Base-by-base conservation (phyloP, 768 basidiomycete species). In the Leccinum variicolor region DNA sequence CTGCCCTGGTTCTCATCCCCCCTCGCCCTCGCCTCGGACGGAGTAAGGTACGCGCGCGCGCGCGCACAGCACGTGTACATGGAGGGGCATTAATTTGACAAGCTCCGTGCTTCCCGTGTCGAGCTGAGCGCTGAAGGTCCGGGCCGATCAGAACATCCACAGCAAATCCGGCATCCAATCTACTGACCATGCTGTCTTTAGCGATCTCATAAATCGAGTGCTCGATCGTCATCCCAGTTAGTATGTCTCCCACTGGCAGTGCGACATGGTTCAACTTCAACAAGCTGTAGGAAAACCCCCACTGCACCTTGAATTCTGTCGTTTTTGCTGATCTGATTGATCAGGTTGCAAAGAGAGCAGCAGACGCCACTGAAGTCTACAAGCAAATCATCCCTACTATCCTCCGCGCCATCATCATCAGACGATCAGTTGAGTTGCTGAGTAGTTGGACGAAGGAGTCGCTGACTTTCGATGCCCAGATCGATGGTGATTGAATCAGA, bases 341-440 rank as follows among this genome's bases (percentile, higher is more conserved):
- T 15, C 21, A 65, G 63, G 29, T 15, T 62, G 10, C 46, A 54
- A 14, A 28, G 19, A 43, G 19, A 29, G 10, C 31, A 34, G 25
- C 9, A 14, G 19, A 9, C 39, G 1, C 7, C 11, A 14, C 13
- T 6, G 9, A 19, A 28, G 4, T 53, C 58, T 21, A 17, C 47
- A 7, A 53, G 31, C 10, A 55, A n/a, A n/a, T 19, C 57, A 8
- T 50, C 62, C 19, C 14, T 49, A 14, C 6, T 33, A 13, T 46
- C 48, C 15, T 36, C 23, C 23, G 15, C 34, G 8, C 5, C 43
- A 25, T 64, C 51, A 28, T 25, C n/a, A 41, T 29, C 51, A 10
- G 31, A 26, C 6, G 50, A 58, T 6, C 53, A 63, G 61, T 64
- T 61, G 63, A 62, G 63, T 61, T 4, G 4, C 34, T n/a, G 19